A percentile compares a stretch with the other conserved stretches of the same genome.
Evolutionary conservation across 352 stramenopile species (phyloP).

Genomic region (Globisporangium barbulae): DNA sequence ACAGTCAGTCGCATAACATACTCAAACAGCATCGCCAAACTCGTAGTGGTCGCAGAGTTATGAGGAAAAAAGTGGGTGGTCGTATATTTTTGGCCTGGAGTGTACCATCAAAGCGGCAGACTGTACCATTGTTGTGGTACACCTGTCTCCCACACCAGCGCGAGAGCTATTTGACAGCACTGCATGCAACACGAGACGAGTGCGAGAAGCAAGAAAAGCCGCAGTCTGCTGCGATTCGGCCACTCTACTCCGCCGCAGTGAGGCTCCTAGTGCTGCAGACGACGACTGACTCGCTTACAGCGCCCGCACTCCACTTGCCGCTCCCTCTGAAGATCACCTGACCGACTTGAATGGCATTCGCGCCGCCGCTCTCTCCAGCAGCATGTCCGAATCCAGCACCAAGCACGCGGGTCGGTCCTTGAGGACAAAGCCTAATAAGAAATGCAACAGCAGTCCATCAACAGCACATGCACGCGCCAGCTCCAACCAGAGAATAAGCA

Average conservation of each 20-base stretch:
- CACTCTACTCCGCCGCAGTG: background rate
- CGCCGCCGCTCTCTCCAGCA: background rate
- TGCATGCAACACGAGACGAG: too few relatives aligned
- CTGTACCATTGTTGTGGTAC: too few relatives aligned
- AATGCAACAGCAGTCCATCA: background rate
- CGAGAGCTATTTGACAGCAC: too few relatives aligned
- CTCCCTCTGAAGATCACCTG: background rate
- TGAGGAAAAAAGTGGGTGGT: too few relatives aligned
- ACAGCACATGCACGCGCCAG: background rate
- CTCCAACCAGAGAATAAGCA: conserved; percentile 1
- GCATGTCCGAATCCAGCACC: conserved; percentile 11
- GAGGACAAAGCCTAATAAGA: conserved; percentile 3
- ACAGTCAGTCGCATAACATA: too few relatives aligned
- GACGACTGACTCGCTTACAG: background rate
- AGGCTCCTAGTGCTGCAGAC: too few relatives aligned
- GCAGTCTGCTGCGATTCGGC: background rate
- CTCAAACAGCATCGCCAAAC: too few relatives aligned
- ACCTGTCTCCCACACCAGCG: too few relatives aligned
- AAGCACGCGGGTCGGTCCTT: conserved; percentile 5
- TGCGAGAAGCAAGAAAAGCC: background rate
- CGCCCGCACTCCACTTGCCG: background rate
- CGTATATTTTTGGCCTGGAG: too few relatives aligned
- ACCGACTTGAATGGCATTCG: conserved; percentile 15
- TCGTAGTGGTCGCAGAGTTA: too few relatives aligned
- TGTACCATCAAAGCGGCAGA: too few relatives aligned